A percentile compares a stretch with the other conserved stretches of the same genome.
phyloP scores from a whole-genome alignment of 768 basidiomycete genomes.

The Lactifluus volemus region DNA sequence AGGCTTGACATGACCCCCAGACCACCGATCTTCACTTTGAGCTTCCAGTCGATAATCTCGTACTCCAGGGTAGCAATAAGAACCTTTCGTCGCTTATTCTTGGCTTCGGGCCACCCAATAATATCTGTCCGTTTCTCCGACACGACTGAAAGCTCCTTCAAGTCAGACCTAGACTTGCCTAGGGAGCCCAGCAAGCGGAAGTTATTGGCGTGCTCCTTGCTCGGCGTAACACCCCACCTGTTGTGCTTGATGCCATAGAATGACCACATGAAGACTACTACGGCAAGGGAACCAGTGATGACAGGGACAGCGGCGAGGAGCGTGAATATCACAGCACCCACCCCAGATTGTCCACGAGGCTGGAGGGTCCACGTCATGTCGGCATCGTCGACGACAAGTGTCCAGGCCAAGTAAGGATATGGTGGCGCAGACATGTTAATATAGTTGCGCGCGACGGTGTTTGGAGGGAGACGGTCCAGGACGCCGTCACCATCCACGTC shows the following conservation, averaged over 20 bases:
- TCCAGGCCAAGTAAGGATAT: constrained; percentile 81
- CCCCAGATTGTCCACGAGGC: constrained; percentile 75
- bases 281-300: constrained; percentile 77
- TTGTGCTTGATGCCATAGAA: constrained; percentile 97
- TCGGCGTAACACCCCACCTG: constrained; percentile 76
- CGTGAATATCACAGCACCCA: constrained; percentile 83
- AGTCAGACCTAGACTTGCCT: constrained; percentile 57
- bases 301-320: constrained; percentile 74
- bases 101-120: constrained; percentile 94
- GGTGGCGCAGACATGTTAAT: constrained; percentile 90
- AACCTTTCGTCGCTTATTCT: constrained; percentile 83
- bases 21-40: constrained; percentile 97
- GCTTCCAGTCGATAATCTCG: constrained; percentile 94
- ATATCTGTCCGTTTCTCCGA: constrained; percentile 66
- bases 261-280: constrained; percentile 85
- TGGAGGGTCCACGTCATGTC: constrained; percentile 68
- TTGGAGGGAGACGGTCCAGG: constrained; percentile 86
- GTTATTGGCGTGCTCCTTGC: constrained; percentile 64
- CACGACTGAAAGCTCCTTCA: constrained; percentile 54
- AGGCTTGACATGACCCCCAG: constrained; percentile 97
- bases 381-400: constrained; percentile 68
- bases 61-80: constrained; percentile 91
- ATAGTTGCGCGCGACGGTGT: constrained; percentile 75
- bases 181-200: constrained; percentile 76
- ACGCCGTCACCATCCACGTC: constrained; percentile 82